phyloP scores from a whole-genome alignment of 1,284 basidiomycete genomes.

The Leccinum pachyderme region DNA sequence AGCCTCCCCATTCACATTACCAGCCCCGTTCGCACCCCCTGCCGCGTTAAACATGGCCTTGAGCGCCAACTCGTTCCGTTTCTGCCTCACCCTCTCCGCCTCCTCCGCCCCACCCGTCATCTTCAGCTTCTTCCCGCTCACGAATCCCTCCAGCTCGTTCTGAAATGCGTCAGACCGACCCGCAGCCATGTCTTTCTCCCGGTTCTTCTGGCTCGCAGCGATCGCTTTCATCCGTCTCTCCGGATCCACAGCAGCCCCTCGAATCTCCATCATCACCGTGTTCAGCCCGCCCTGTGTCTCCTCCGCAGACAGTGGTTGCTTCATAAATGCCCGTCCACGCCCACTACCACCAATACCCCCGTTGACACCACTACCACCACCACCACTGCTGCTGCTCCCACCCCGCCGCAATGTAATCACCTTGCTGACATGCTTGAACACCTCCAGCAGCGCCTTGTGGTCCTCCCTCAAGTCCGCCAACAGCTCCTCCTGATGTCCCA shows the following conservation, averaged over 20 bases:
- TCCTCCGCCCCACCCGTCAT: constrained; percentile 96
- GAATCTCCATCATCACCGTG: constrained; percentile 85
- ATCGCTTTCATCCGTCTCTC: constrained; percentile 86
- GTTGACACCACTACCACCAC: neutral
- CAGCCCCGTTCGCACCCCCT: neutral
- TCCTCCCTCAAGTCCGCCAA: constrained; percentile 88
- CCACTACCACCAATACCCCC: constrained; percentile 32
- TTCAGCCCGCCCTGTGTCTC: constrained; percentile 63
- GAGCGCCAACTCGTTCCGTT: constrained; percentile 78
- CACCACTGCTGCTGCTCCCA: neutral
- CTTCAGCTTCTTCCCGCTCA: constrained; percentile 79
- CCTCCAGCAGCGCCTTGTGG: constrained; percentile 81
- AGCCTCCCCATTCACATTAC: constrained; percentile 6
- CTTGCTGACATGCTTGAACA: constrained; percentile 86
- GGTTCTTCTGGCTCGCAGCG: constrained; percentile 75
- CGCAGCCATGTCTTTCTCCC: constrained; percentile 69
- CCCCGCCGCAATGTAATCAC: constrained; percentile 70
- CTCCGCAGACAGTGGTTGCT: constrained; percentile 52
- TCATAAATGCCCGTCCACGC: constrained; percentile 46
- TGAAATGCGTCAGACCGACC: constrained; percentile 76
- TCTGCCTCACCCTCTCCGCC: constrained; percentile 80
- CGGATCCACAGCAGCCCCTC: constrained; percentile 78
- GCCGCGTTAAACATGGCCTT: constrained; percentile 78
- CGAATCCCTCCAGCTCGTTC: constrained; percentile 80
- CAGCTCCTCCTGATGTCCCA: constrained; percentile 90